Evolutionary conservation across 192 early-diverging fungal genomes (phyloP).

Genomic region (Fimicolochytrium jonesii): DNA sequence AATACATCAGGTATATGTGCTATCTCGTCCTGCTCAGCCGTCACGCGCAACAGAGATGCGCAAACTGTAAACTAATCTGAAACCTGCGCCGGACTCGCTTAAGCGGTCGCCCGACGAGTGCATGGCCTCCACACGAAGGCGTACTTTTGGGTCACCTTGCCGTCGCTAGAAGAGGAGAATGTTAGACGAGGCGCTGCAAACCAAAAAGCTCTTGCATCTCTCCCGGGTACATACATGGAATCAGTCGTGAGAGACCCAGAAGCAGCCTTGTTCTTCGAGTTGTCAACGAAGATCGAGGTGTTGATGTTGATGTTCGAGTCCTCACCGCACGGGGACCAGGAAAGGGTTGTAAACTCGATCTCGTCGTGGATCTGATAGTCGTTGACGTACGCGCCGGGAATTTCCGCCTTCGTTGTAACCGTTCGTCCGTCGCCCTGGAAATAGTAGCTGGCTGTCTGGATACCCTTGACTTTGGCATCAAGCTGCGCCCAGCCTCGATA

Average conservation of each 20-base stretch:
- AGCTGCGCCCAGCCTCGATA: conserved; percentile 30
- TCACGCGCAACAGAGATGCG: too few relatives aligned
- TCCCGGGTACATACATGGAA: too few relatives aligned
- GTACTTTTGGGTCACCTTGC: too few relatives aligned
- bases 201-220: too few relatives aligned
- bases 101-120: too few relatives aligned
- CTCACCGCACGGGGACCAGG: conserved; percentile 29
- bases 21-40: too few relatives aligned
- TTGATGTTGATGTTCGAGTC: conserved; percentile 23
- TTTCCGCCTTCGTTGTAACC: not conserved
- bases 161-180: too few relatives aligned
- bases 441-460: conserved; percentile 26
- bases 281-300: conserved; percentile 22
- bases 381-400: conserved; percentile 15
- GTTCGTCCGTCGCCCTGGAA: conserved; percentile 23
- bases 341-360: conserved; percentile 6
- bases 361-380: conserved; percentile 16
- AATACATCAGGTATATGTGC: too few relatives aligned
- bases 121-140: too few relatives aligned
- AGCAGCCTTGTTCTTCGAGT: conserved; percentile 7
- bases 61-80: too few relatives aligned
- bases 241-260: conserved; percentile 28
- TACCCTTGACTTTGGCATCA: conserved; percentile 15
- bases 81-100: too few relatives aligned
- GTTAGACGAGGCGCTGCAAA: too few relatives aligned